phyloP scores from a whole-genome alignment of 73 alveolate species.

The Paramecium caudatum region DNA sequence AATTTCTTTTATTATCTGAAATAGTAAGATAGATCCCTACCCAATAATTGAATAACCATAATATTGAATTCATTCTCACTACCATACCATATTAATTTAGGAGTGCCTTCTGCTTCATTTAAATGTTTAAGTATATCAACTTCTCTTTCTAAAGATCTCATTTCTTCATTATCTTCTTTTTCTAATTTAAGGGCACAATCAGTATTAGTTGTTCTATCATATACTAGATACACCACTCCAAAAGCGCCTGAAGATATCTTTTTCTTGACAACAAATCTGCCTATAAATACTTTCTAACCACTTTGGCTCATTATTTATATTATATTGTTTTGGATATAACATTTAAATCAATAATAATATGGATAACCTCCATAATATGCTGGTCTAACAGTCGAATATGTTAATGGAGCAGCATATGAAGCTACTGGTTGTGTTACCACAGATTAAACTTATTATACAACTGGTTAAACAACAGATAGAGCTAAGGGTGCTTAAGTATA shows the following conservation, averaged over 20 bases:
- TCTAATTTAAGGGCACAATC: conserved; percentile 57
- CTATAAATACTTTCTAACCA: conserved; percentile 24
- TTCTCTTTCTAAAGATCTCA: conserved; percentile 63
- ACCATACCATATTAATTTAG: conserved; percentile 61
- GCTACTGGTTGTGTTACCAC: conserved; percentile 41
- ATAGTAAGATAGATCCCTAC: conserved; percentile 43
- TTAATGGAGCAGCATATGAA: conserved; percentile 38
- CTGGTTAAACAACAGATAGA: background rate
- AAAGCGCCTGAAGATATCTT: conserved; percentile 54
- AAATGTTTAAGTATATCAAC: conserved; percentile 4
- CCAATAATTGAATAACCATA: conserved; percentile 40
- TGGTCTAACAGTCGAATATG: conserved; percentile 62
- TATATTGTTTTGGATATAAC: background rate
- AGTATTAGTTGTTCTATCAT: conserved; percentile 2
- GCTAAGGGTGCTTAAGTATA: conserved; percentile 36
- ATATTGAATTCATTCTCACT: conserved; percentile 36
- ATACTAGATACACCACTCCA: conserved; percentile 56
- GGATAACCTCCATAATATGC: conserved; percentile 35
- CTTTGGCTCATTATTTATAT: conserved; percentile 21
- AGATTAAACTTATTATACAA: background rate
- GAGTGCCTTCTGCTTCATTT: conserved; percentile 37
- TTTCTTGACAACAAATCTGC: conserved; percentile 30
- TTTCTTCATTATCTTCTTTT: conserved; percentile 67
- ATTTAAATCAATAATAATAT: conserved; percentile 10
- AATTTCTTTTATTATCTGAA: conserved; percentile 21